Conservation (phyloP, 352 stramenopile species). For the Phytophthora niederhauseri region DNA sequence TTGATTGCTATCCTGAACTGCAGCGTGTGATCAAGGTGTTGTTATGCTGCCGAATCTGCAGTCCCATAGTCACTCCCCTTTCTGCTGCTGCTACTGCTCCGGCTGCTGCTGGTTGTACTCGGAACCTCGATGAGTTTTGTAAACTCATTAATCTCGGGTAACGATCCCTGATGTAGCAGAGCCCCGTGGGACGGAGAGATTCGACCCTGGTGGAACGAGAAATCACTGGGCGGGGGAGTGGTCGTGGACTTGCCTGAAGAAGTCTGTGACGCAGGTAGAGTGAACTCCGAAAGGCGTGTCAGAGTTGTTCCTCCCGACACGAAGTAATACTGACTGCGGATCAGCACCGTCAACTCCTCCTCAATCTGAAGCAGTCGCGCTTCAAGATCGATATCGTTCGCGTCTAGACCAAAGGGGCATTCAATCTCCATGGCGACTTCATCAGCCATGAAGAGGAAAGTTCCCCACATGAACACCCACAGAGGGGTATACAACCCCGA, state of each 20-base stretch:
- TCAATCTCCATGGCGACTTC: conserved; percentile 88
- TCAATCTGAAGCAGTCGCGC: conserved; percentile 76
- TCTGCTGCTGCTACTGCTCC: conserved; percentile 7
- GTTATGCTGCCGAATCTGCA: conserved; percentile 20
- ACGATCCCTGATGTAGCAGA: conserved; percentile 47
- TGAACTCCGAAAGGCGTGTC: conserved; percentile 25
- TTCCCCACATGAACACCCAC: conserved; percentile 83
- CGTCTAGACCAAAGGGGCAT: conserved; percentile 78
- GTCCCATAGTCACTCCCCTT: conserved; percentile 30
- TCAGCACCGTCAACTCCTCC: conserved; percentile 79
- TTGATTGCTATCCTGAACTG: neutral
- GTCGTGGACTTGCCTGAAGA: conserved; percentile 19
- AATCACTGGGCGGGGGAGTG: conserved; percentile 21
- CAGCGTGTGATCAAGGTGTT: neutral
- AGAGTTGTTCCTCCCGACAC: conserved; percentile 60
- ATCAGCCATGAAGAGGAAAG: conserved; percentile 84
- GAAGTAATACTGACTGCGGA: conserved; percentile 86
- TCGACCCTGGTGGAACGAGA: conserved; percentile 77
- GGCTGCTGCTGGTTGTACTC: conserved; percentile 5
- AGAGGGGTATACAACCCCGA: conserved; percentile 77
- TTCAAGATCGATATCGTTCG: conserved; percentile 86
- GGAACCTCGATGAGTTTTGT: conserved; percentile 59
- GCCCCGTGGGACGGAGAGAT: conserved; percentile 48
- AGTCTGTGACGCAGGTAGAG: conserved; percentile 5
- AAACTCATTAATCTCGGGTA: conserved; percentile 80